phyloP scores from a whole-genome alignment of 2,329 filamentous ascomycete genomes.

The Stagonosporopsis chrysanthemi region DNA sequence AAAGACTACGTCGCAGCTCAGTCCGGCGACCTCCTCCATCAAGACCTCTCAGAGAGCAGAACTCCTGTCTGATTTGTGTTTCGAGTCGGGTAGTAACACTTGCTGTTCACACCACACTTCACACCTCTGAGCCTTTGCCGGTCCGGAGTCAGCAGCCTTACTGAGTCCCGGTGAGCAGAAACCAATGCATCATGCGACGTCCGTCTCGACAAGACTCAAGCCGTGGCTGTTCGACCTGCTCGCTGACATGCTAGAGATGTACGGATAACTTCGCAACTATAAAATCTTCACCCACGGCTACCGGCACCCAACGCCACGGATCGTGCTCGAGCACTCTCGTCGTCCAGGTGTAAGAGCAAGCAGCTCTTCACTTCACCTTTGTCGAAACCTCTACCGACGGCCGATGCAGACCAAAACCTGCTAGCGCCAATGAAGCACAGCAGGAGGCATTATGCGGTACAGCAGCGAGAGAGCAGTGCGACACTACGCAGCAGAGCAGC shows the following conservation, averaged over 20 bases:
- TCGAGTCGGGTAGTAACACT: neutral
- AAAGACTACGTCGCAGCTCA: neutral
- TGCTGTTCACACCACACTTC: neutral
- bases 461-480: neutral
- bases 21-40: no score
- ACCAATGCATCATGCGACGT: neutral
- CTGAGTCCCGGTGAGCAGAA: neutral
- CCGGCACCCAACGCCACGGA: neutral
- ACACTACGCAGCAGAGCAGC: neutral
- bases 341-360: neutral
- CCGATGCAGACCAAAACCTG: neutral
- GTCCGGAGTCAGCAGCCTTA: neutral
- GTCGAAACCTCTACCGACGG: neutral
- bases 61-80: neutral
- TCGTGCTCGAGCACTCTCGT: neutral
- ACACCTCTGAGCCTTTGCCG: neutral
- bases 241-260: neutral
- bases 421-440: conserved; percentile 4
- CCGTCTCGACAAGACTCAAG: neutral
- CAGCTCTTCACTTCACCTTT: neutral
- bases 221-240: neutral
- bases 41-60: neutral
- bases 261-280: neutral
- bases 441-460: conserved; percentile 6
- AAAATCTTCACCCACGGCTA: neutral